phyloP scores from a whole-genome alignment of 192 early-diverging fungal genomes.

The Backusella macrospora region DNA sequence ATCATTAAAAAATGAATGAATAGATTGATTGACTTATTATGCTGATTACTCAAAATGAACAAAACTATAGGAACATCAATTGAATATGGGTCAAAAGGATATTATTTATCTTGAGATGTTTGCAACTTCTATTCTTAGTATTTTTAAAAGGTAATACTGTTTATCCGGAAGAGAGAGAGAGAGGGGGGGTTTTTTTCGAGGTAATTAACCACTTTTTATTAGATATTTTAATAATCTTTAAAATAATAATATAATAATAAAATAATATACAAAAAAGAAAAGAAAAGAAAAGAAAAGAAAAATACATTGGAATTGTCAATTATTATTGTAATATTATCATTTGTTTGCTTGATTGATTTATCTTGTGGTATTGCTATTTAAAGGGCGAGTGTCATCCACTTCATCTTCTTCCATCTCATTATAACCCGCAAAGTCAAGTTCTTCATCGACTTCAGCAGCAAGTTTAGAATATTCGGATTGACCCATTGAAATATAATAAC shows the following conservation, averaged over 20 bases:
- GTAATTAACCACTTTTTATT: not conserved
- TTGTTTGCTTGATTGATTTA: not conserved
- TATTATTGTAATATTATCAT: not conserved
- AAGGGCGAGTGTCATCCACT: not conserved
- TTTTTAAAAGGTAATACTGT: conserved; percentile 75
- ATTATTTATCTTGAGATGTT: conserved; percentile 97
- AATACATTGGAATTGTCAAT: not conserved
- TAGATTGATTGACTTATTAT: not conserved
- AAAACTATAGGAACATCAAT: conserved; percentile 70
- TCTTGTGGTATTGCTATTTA: not conserved
- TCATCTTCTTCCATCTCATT: not conserved
- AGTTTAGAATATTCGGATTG: conserved; percentile 17
- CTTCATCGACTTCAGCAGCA: conserved; percentile 14
- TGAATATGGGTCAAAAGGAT: conserved; percentile 84
- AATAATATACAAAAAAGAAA: conserved; percentile 5
- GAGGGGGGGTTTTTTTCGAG: not conserved
- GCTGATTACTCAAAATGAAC: not conserved
- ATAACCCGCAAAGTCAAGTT: conserved; percentile 14
- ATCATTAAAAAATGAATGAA: not conserved
- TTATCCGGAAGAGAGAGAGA: no score
- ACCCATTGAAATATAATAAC: conserved; percentile 18
- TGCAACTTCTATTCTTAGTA: conserved; percentile 87
- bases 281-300: not conserved
- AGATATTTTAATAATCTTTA: not conserved
- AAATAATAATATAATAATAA: not conserved